Conservation (phyloP, 176 grass and related monocot species). For the Carex kokanica region DNA sequence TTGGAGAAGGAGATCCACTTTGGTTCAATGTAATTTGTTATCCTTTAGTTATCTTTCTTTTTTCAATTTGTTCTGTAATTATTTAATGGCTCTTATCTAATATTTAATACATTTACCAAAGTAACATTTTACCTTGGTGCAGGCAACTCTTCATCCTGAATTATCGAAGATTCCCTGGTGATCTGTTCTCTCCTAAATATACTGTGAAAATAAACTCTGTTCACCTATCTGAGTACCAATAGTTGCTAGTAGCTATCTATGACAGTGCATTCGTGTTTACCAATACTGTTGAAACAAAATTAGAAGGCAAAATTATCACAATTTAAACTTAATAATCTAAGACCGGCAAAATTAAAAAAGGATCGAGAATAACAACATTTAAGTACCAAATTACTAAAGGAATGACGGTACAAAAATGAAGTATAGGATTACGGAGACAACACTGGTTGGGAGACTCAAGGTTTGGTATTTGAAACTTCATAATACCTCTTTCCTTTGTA, state of each 20-base stretch:
- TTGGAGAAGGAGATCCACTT: slow-evolving; percentile 51
- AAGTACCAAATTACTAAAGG: neutral
- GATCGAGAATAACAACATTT: neutral
- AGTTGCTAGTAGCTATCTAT: neutral
- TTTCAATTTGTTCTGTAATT: neutral
- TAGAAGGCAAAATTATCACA: neutral
- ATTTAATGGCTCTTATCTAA: neutral
- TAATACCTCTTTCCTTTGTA: neutral
- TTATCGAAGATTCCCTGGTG: slow-evolving; percentile 71
- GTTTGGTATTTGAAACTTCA: neutral
- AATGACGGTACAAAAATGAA: neutral
- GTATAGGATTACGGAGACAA: neutral
- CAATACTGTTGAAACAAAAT: neutral
- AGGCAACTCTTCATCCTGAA: slow-evolving; percentile 64
- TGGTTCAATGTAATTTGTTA: slow-evolving; percentile 54
- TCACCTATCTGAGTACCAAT: neutral
- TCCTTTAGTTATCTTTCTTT: neutral
- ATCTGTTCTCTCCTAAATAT: slow-evolving; percentile 16
- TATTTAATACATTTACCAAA: slow-evolving; percentile 13
- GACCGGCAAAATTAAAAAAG: neutral
- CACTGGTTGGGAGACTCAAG: neutral
- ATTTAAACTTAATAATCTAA: neutral
- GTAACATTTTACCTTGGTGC: neutral
- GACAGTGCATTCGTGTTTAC: no score
- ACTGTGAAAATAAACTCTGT: neutral